Evolutionary conservation across 2,329 filamentous ascomycete species (phyloP).

Genomic region (Calonectria henricotiae): DNA sequence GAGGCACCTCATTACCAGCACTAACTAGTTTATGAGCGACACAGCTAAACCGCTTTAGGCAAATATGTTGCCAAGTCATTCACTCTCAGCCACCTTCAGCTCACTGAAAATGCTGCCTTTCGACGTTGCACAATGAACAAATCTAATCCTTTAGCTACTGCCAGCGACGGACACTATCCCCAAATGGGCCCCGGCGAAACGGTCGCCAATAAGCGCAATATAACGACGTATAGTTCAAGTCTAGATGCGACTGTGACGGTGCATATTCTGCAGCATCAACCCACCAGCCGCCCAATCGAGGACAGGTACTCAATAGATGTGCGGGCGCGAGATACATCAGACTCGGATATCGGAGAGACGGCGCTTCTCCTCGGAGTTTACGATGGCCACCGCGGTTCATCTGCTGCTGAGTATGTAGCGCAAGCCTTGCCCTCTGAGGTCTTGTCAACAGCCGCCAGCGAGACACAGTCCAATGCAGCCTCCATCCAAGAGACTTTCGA

Average conservation of each 20-base stretch:
- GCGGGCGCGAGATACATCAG: neutral
- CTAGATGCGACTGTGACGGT: constrained; percentile 1
- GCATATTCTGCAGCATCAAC: constrained; percentile 27
- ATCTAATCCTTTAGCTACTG: neutral
- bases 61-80: neutral
- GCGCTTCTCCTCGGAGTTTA: constrained; percentile 25
- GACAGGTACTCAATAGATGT: constrained; percentile 29
- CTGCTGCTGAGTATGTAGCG: constrained; percentile 19
- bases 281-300: constrained; percentile 26
- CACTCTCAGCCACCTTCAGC: neutral
- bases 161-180: too few species aligned
- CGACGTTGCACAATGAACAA: neutral
- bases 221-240: neutral
- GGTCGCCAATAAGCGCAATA: constrained; percentile 2
- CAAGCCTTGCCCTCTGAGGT: constrained; percentile 22
- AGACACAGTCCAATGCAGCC: neutral
- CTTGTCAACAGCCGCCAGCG: constrained; percentile 5
- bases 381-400: constrained; percentile 28
- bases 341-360: neutral
- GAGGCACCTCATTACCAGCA: neutral
- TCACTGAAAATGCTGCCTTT: neutral
- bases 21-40: too few species aligned
- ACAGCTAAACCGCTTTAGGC: neutral
- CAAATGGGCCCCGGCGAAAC: constrained; percentile 15
- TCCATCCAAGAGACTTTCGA: constrained; percentile 15